Evolutionary conservation across 2,329 filamentous ascomycete species (phyloP), one percentile per base, ranked within the genome.

Genomic region (Albifimbria verrucaria): DNA sequence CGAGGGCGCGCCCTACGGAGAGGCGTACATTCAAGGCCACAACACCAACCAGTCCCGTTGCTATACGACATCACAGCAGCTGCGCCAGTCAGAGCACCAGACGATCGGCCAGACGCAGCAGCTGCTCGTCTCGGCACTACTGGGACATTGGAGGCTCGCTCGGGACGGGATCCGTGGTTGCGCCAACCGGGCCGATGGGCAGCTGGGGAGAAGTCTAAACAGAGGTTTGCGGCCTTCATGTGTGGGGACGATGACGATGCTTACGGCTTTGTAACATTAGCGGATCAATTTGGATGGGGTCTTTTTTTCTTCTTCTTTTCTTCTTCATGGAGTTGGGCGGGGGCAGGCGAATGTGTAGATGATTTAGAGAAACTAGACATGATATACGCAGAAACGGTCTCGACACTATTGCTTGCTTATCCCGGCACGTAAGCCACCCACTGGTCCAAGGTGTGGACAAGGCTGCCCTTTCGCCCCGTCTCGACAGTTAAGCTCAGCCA

Each of bases 31-130:
- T 83, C 68, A 85, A 81, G 72, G 73, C 74, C 43, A 76, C 72
- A 55, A 74, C 74, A 55, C 79, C 80, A 22, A 68, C 72, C 23
- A 80, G 75, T 59, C 74, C 80, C 23, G 72, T 73, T 49, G 70
- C 70, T 23, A 70, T 78, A 57, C 76, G 73, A 67, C 78, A 79
- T 57, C 69, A 73, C 69, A 73, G 85, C 54, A 95, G 89, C 68
- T 96, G 91, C 68, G 91, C 90, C 4, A 96, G 90, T 65, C 90
- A 96, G 72, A 95, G 90, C 69, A 90, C 90, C 7, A 87, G 88
- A 67, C 85, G 87, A 61, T 90, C 84, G 28, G 86, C 83, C 39
- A 78, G 80, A 62, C 77, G 81, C 50, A 89, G 85, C 62, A 87
- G 83, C 58, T 81, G 84, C 28, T 92, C 89, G 44, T 90, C 86